Evolutionary conservation across 768 basidiomycete genomes (phyloP).

Genomic region (Termitomyces sp.): DNA sequence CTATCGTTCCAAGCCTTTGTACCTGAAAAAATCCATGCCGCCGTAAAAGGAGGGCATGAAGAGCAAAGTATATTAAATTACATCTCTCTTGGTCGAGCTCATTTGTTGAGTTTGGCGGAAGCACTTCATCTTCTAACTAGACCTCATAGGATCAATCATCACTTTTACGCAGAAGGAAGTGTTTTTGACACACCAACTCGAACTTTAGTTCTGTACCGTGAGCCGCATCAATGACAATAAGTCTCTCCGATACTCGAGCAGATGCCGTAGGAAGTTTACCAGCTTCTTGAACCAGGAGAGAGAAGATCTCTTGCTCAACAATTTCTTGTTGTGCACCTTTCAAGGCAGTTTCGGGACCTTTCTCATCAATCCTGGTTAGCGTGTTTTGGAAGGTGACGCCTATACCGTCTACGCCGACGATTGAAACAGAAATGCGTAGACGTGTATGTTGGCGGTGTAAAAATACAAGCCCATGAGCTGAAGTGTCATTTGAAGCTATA

Average conservation of each 20-base stretch:
- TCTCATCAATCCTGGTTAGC: conserved; percentile 22
- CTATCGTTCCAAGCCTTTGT: conserved; percentile 29
- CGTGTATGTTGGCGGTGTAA: conserved; percentile 61
- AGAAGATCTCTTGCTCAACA: conserved; percentile 79
- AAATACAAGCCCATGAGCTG: conserved; percentile 46
- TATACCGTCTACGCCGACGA: conserved; percentile 26
- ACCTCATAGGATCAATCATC: neutral
- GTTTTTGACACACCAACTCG: conserved; percentile 51
- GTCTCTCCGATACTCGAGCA: conserved; percentile 72
- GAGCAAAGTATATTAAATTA: conserved; percentile 61
- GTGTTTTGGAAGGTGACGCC: conserved; percentile 32
- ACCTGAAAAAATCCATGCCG: conserved; percentile 47
- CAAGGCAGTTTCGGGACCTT: conserved; percentile 47
- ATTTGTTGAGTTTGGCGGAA: conserved; percentile 13
- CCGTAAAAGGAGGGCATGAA: conserved; percentile 62
- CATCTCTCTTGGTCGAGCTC: conserved; percentile 35
- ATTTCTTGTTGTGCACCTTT: conserved; percentile 62
- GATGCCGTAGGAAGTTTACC: conserved; percentile 70
- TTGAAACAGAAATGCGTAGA: conserved; percentile 53
- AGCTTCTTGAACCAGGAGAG: conserved; percentile 70
- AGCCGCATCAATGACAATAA: conserved; percentile 74
- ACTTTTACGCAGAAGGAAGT: neutral
- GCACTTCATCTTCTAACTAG: conserved; percentile 29
- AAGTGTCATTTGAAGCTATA: conserved; percentile 45
- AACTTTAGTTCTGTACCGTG: conserved; percentile 64